phyloP scores from a whole-genome alignment of 2,329 filamentous ascomycete genomes.

The Penicillium sp. region DNA sequence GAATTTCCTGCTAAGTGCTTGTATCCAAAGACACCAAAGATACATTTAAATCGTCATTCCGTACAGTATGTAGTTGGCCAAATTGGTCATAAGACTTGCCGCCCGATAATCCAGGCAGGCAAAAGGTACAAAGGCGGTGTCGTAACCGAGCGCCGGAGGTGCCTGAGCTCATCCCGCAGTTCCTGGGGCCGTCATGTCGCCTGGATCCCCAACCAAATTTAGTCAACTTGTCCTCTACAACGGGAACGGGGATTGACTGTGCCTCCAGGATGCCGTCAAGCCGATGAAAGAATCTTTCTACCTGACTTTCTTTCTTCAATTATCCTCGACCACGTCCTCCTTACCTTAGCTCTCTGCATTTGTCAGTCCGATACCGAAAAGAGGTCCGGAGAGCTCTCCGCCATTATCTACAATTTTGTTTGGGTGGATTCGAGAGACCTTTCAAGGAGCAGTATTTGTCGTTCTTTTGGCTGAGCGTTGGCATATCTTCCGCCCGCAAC shows the following conservation, averaged over 20 bases:
- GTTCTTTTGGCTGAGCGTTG: not conserved
- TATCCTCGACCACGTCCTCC: too few species aligned
- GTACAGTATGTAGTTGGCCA: not conserved
- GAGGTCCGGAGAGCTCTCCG: not conserved
- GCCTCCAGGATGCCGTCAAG: constrained; percentile 5
- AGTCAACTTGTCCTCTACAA: not conserved
- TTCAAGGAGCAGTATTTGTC: not conserved
- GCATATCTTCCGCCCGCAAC: constrained; percentile 12
- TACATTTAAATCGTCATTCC: too few species aligned
- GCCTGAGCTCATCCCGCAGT: constrained; percentile 9
- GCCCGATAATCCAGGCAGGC: not conserved
- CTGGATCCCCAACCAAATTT: constrained; percentile 2
- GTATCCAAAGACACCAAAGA: not conserved
- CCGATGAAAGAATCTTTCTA: not conserved
- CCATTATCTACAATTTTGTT: not conserved
- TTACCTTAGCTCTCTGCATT: not conserved
- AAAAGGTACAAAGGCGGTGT: not conserved
- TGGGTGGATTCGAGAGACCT: not conserved
- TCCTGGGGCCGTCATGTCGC: not conserved
- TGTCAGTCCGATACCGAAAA: not conserved
- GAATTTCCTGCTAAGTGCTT: not conserved
- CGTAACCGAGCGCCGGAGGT: not conserved
- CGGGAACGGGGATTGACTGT: constrained; percentile 1
- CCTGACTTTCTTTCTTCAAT: not conserved
- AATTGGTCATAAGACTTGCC: not conserved